Base-by-base conservation (phyloP, 2,329 filamentous ascomycete genomes). In the Ceratocystis alfenasii region DNA sequence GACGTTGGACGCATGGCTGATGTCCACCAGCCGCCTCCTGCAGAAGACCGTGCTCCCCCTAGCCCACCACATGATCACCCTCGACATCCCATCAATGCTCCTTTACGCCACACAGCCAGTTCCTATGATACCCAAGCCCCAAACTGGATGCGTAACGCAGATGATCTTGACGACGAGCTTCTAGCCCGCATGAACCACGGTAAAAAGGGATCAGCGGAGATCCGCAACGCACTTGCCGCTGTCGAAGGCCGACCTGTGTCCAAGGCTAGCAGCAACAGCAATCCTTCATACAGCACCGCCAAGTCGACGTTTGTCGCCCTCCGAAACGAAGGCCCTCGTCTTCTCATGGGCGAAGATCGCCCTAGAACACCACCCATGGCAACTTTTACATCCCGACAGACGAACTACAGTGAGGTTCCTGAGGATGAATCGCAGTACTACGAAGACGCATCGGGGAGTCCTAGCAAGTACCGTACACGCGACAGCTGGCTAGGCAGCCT, bases 401-500 rank as follows among this genome's bases (percentile, higher is more conserved):
- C 22, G 5, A 48, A 60, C 62, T 70, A 63, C 67, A 63, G 61
- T 25, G 69, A 66, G 12, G 68, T 65, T 48, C 68, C 70, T 22
- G 70, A 70, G 4, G 72, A 76, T 5, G 75, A 78, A 8, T 73
- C 76, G 4, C 72, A 75, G 22, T 73, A 74, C 22, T 72, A 72
- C n/a, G 71, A 73, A 44, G 71, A 71, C 7, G 66, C 72, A n/a
- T 77, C 81, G 1, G 78, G 81, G 0, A 83, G 81, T 63, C 79
- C 85, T 22, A 83, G 83, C 72, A 81, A 86, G 75, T 75, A 71
- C 12, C 85, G 83, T 71, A 76, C 79, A 53, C 75, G 79, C 3
- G 76, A 80, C n/a, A 81, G 81, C 28, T 89, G 87, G 85, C 76
- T 91, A 10, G 87, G 87, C 25, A 88, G 84, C 61, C 74, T 91